Evolutionary conservation across 2,329 filamentous ascomycete genomes (phyloP).

Genomic region (Fusarium nisikadoi): DNA sequence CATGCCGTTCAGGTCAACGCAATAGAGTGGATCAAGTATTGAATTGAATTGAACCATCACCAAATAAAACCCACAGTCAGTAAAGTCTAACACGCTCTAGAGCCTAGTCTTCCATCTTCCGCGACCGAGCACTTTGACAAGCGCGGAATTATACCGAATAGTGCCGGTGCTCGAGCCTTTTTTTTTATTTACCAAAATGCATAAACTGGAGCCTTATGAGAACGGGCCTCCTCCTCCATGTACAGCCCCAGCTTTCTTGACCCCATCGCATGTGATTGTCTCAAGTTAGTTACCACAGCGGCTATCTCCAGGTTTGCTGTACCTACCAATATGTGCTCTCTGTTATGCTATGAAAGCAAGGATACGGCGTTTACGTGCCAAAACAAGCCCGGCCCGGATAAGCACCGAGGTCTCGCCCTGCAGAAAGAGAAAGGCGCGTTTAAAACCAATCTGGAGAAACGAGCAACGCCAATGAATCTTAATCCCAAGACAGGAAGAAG

Average conservation of each 20-base stretch:
- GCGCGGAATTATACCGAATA: constrained; percentile 33
- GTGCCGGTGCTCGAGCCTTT: constrained; percentile 8
- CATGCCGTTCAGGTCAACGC: constrained; percentile 26
- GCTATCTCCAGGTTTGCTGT: not conserved
- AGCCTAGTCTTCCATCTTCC: not conserved
- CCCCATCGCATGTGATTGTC: constrained; percentile 36
- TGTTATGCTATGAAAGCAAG: constrained; percentile 24
- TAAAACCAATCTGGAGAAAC: constrained; percentile 5
- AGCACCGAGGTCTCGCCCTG: constrained; percentile 42
- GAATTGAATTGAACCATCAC: not conserved
- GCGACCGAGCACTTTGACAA: not conserved
- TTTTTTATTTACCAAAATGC: not conserved
- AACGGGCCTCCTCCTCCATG: not conserved
- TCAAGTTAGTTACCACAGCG: not conserved
- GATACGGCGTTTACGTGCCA: constrained; percentile 2
- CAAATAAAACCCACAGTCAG: not conserved
- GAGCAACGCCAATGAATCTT: not conserved
- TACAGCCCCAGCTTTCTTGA: not conserved
- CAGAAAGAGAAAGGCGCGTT: not conserved
- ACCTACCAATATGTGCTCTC: constrained; percentile 13
- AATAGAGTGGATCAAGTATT: constrained; percentile 24
- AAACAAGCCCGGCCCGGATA: constrained; percentile 37
- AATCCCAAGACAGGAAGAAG: not conserved
- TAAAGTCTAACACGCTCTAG: not conserved
- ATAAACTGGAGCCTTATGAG: not conserved